Evolutionary conservation across 164 flowering plant species (phyloP).

Genomic region (Nymphaea colorata): DNA sequence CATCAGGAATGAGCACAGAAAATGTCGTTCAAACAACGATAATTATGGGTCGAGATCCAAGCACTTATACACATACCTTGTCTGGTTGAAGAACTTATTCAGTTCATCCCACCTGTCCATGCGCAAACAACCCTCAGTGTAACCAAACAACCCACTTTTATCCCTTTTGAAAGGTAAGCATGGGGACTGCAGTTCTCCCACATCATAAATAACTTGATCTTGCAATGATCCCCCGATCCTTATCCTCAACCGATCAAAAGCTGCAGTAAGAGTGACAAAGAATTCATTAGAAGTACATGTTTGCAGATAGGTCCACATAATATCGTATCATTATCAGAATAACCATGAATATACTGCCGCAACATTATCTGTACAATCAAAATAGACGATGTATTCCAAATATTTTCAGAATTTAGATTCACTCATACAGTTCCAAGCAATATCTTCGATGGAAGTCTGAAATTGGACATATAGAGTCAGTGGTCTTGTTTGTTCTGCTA

Average conservation of each 20-base stretch:
- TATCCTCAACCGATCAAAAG: slow-evolving; percentile 32
- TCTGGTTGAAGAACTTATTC: slow-evolving; percentile 21
- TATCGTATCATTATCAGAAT: neutral
- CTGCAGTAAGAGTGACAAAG: slow-evolving; percentile 9
- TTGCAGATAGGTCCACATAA: neutral
- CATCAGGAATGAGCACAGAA: too few species aligned
- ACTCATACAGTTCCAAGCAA: too few species aligned
- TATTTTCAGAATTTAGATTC: too few species aligned
- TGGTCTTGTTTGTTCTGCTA: too few species aligned
- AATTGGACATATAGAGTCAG: too few species aligned
- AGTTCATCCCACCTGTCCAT: slow-evolving; percentile 63
- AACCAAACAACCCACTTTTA: slow-evolving; percentile 40
- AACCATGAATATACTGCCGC: neutral
- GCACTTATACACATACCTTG: slow-evolving; percentile 13
- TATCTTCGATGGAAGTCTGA: too few species aligned
- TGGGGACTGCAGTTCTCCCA: slow-evolving; percentile 15
- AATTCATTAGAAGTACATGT: neutral
- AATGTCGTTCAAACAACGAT: too few species aligned
- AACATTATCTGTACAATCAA: neutral
- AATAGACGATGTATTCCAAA: too few species aligned
- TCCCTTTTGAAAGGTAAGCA: slow-evolving; percentile 24
- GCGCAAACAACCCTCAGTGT: slow-evolving; percentile 35
- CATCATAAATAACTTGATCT: slow-evolving; percentile 46
- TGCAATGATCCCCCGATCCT: slow-evolving; percentile 69
- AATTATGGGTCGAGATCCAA: too few species aligned